Conservation (phyloP, 2,329 filamentous ascomycete species). For the Colletotrichum truncatum region DNA sequence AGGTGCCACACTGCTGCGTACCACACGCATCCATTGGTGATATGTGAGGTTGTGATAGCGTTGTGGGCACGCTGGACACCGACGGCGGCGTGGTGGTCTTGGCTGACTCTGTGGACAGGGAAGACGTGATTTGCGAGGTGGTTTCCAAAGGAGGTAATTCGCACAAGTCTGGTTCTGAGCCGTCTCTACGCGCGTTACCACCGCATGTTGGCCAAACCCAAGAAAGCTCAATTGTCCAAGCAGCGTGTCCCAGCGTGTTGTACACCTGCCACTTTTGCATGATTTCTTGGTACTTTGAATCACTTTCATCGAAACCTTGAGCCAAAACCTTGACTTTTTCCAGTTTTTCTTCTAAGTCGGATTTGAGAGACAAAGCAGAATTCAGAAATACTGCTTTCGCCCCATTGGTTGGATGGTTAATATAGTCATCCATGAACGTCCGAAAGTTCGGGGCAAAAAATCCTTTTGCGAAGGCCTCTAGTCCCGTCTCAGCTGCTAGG, state of each 20-base stretch:
- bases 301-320: too few relatives aligned
- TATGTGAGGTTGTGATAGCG: not conserved
- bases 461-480: not conserved
- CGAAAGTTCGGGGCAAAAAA: not conserved
- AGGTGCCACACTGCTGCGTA: too few relatives aligned
- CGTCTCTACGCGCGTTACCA: not conserved
- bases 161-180: accelerated
- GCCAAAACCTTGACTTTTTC: too few relatives aligned
- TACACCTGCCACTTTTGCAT: not conserved
- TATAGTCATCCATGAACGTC: not conserved
- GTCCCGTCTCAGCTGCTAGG: not conserved
- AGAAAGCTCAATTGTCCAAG: not conserved
- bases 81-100: too few relatives aligned
- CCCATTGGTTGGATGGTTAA: not conserved
- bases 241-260: not conserved
- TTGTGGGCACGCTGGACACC: not conserved
- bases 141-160: not conserved
- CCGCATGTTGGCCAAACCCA: not conserved
- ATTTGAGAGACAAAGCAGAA: too few relatives aligned
- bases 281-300: accelerated
- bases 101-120: not conserved
- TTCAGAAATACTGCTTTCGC: not conserved
- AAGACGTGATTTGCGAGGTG: not conserved
- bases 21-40: too few relatives aligned
- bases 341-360: too few relatives aligned